Evolutionary conservation across 306 rosid genomes (phyloP).

Genomic region (Carpinus fangiana): DNA sequence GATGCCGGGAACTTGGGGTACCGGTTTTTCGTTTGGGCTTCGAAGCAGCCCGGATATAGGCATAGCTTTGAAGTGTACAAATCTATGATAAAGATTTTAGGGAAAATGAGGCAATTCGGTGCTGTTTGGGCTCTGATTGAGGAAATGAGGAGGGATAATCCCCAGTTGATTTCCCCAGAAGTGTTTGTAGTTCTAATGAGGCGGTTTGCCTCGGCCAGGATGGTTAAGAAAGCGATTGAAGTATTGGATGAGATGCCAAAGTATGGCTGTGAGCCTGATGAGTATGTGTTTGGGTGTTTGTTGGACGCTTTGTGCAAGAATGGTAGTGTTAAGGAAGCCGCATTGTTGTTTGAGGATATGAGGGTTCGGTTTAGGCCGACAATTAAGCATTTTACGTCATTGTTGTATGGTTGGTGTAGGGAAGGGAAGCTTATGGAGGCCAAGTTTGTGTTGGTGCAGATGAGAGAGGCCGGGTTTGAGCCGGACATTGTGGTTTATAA

Average conservation of each 20-base stretch:
- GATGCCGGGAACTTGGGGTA: conserved; percentile 85
- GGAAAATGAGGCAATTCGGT: conserved; percentile 85
- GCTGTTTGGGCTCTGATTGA: conserved; percentile 81
- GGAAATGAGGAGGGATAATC: conserved; percentile 77
- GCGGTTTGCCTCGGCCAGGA: conserved; percentile 77
- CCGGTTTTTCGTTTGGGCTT: conserved; percentile 73
- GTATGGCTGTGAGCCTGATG: conserved; percentile 81
- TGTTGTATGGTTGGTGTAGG: conserved; percentile 91
- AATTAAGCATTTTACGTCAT: conserved; percentile 68
- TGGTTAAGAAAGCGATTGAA: conserved; percentile 76
- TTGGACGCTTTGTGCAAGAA: conserved; percentile 89
- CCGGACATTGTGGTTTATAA: conserved; percentile 78
- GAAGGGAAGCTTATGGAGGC: conserved; percentile 87
- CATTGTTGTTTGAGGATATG: conserved; percentile 76
- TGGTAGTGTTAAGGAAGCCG: conserved; percentile 74
- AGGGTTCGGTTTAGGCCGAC: conserved; percentile 52
- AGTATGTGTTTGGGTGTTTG: conserved; percentile 75
- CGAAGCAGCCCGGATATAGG: conserved; percentile 60
- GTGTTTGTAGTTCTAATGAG: conserved; percentile 77
- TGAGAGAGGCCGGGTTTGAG: conserved; percentile 69
- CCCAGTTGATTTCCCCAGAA: conserved; percentile 55
- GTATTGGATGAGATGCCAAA: conserved; percentile 89
- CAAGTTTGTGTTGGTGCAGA: conserved; percentile 65
- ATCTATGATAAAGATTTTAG: conserved; percentile 67
- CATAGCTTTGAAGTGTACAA: conserved; percentile 65